Evolutionary conservation across 352 stramenopile species (phyloP).

Genomic region (Globisporangium splendens): DNA sequence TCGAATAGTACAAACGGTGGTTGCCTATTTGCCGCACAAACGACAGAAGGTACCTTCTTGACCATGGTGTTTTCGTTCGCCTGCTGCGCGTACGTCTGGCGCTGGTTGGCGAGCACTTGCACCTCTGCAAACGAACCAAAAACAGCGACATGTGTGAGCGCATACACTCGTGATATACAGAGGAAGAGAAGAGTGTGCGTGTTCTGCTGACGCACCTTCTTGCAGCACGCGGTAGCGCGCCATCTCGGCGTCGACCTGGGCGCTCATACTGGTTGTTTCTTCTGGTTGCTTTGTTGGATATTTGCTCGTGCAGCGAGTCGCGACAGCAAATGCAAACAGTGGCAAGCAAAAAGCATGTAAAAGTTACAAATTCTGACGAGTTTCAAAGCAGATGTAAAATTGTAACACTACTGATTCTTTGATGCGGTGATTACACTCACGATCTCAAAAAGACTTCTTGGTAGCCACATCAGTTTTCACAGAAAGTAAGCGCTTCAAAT

Average conservation of each 20-base stretch:
- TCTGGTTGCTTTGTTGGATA: constrained; percentile 13
- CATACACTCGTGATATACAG: background rate
- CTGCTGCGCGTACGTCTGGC: constrained; percentile 91
- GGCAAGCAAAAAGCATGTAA: background rate
- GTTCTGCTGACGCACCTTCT: constrained; percentile 52
- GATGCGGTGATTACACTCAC: no score
- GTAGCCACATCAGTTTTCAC: no score
- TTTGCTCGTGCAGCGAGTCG: background rate
- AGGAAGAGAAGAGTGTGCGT: background rate
- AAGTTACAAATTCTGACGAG: background rate
- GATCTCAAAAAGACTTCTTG: no score
- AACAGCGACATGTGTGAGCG: background rate
- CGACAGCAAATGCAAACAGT: no score
- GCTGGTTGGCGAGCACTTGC: constrained; percentile 78
- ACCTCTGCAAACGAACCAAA: constrained; percentile 41
- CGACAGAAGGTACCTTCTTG: constrained; percentile 53
- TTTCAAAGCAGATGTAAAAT: no score
- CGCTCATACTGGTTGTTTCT: constrained; percentile 39
- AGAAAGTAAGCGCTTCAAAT: no score
- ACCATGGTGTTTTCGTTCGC: constrained; percentile 97
- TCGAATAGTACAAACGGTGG: no score
- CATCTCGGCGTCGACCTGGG: constrained; percentile 87
- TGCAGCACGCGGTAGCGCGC: constrained; percentile 89
- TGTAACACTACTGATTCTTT: no score
- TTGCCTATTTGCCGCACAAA: background rate